These are phyloP conservation scores for Ceratocystis albifundus DNA, from an alignment of 2,329 filamentous ascomycete genomes.

Conservation along the genomic window DNA sequence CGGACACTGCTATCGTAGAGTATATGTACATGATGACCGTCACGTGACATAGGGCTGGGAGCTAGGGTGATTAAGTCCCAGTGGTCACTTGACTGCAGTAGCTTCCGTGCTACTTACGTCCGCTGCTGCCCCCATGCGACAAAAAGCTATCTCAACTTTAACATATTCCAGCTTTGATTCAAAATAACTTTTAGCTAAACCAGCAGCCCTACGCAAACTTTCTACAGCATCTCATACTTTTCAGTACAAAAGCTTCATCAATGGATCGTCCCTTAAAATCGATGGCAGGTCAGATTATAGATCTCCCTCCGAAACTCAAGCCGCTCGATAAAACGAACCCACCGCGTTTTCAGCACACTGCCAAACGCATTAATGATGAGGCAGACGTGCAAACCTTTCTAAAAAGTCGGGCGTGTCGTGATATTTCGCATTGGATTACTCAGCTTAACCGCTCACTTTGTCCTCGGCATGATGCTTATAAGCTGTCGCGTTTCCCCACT, in stretches of 20 bases:
- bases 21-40: too few species aligned
- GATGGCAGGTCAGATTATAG: too few species aligned
- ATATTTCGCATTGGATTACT: slow-evolving; percentile 76
- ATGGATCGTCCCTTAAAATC: too few species aligned
- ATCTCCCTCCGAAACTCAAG: slow-evolving; percentile 35
- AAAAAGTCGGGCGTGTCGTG: slow-evolving; percentile 67
- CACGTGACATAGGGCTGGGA: too few species aligned
- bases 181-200: too few species aligned
- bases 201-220: too few species aligned
- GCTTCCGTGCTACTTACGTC: too few species aligned
- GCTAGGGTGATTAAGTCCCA: too few species aligned
- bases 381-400: slow-evolving; percentile 73
- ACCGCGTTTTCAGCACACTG: slow-evolving; percentile 53
- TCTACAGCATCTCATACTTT: neutral
- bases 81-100: too few species aligned
- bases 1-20: too few species aligned
- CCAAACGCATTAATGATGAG: slow-evolving; percentile 75
- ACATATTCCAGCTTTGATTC: neutral
- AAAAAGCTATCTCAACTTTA: neutral
- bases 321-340: slow-evolving; percentile 36
- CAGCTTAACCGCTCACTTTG: slow-evolving; percentile 85
- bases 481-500: too few species aligned
- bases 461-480: slow-evolving; percentile 46
- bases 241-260: neutral
- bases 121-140: too few species aligned